Evolutionary conservation across 2,329 filamentous ascomycete species (phyloP), one percentile per base, ranked within the genome.

Genomic region (Plenodomus biglobosus): DNA sequence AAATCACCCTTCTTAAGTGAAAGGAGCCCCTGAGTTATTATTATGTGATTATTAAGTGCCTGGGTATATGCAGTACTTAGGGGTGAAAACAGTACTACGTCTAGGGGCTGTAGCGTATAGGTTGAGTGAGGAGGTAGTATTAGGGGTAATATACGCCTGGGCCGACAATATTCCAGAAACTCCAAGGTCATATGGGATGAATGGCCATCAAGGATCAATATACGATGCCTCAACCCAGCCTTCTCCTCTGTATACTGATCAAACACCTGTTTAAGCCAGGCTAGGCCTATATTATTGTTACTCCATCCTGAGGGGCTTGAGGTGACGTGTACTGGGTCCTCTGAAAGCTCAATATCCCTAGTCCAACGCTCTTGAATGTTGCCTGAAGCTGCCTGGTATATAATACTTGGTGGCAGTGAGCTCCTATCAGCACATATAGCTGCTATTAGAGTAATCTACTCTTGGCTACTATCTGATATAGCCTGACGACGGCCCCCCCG

Each of bases 391-490:
- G 32, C 32, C 32, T 35, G 32, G 32, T 35, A 35, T 35, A 35
- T 15, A 17, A 35, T 35, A 17, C 32, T 35, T 35, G 44, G 38
- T 15, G 38, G 38, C 38, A 46, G 44, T 16, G 30, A 18, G 11
- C 17, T 42, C 16, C 44, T 16, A 42, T 41, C 38, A 16, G 35
- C 39, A 30, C 44, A 47, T 18, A 47, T 22, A 13, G 15, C 13
- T 24, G 22, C 24, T 11, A 46, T 22, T 11, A 37, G 8, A 2
- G 42, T 44, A 7, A 39, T 46, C 43, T 30, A 46, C 20, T 46
- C 44, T 34, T 38, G 36, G 21, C 34, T 42, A 17, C 44, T 34
- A 32, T 41, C 44, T 38, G 36, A 19, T 24, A 46, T 24, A 37
- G 38, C 27, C 21, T 21, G 24, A 20, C 17, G 21, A 30, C 15